Evolutionary conservation across 1,284 basidiomycete genomes (phyloP), one percentile per base, ranked within the genome.

Genomic region (Ceratobasidium sp.): DNA sequence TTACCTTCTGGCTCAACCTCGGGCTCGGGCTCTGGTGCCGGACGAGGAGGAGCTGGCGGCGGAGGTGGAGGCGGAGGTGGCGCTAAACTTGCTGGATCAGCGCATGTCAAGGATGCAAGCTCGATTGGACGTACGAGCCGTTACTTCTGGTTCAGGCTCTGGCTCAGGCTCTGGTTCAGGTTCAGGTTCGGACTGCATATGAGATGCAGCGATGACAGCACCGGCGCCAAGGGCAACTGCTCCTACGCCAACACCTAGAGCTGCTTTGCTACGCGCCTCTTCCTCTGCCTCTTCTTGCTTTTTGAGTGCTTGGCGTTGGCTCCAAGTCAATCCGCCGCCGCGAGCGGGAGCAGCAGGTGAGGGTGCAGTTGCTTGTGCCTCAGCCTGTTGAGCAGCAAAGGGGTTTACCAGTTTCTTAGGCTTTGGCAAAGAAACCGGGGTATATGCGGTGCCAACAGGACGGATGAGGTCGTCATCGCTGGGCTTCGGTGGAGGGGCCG

Each of bases 371-470:
- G 27, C 25, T 73, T 72, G 57, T 77, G 74, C 72, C 72, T 80
- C 72, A 75, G 81, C 75, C 69, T 86, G 81, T 49, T 83, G 80
- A 70, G 87, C 83, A 20, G 85, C 86, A 74, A 95, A 96, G 2
- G 93, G 90, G 77, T 93, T 96, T 72, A 82, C 89, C 49, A 97
- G 84, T 78, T 90, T 96, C 78, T 88, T 92, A 0, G 94, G 94
- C n/a, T 87, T 82, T 38, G 87, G 85, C 5, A 97, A 83, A 68
- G 86, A 86, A 71, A 97, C 93, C 1, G 95, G 94, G 1, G 88
- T 91, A 78, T 95, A 97, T 1, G 89, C 86, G 0, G 93, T 94
- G 53, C 82, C 81, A 15, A 92, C 88, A 1, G 91, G 91, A 0
- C 83, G 90, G 74, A 94, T 94, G 15, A 86, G 86, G 77, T 94